These are phyloP conservation scores for Solanum chacoense DNA, from an alignment of 305 asterid genomes.

Conservation along the genomic window DNA sequence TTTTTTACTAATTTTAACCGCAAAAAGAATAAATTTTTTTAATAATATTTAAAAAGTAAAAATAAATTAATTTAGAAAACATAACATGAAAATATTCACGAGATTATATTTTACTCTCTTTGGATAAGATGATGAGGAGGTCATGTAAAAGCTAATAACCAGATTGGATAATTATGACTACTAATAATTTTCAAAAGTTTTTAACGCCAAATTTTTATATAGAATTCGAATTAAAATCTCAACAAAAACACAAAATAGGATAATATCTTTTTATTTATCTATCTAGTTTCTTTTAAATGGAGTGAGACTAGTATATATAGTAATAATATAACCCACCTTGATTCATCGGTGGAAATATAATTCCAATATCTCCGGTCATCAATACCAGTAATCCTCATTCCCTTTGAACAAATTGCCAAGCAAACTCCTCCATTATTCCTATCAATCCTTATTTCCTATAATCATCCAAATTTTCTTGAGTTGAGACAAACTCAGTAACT, in stretches of 20 bases:
- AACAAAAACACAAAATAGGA: not conserved
- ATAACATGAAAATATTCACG: not conserved
- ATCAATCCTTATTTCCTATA: conserved; percentile 72
- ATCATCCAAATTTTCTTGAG: not conserved
- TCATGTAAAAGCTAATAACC: not conserved
- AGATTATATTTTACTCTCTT: not conserved
- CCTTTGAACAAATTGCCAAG: conserved; percentile 62
- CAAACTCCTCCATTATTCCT: conserved; percentile 62
- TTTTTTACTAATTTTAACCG: no score
- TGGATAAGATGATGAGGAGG: not conserved
- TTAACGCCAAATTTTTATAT: not conserved
- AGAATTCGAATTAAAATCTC: not conserved
- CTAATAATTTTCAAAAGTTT: not conserved
- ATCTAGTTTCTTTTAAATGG: not conserved
- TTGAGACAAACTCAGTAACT: not conserved
- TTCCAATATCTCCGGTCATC: conserved; percentile 92
- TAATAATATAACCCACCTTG: conserved; percentile 35
- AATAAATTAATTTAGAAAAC: not conserved
- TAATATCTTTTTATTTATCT: not conserved
- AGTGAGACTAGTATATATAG: not conserved
- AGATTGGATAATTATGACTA: not conserved
- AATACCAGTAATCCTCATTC: conserved; percentile 70
- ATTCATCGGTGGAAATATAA: conserved; percentile 52
- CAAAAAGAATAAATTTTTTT: not conserved
- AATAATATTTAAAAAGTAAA: not conserved